Evolutionary conservation across 2,329 filamentous ascomycete genomes (phyloP).

Genomic region (Volutella citrinella): DNA sequence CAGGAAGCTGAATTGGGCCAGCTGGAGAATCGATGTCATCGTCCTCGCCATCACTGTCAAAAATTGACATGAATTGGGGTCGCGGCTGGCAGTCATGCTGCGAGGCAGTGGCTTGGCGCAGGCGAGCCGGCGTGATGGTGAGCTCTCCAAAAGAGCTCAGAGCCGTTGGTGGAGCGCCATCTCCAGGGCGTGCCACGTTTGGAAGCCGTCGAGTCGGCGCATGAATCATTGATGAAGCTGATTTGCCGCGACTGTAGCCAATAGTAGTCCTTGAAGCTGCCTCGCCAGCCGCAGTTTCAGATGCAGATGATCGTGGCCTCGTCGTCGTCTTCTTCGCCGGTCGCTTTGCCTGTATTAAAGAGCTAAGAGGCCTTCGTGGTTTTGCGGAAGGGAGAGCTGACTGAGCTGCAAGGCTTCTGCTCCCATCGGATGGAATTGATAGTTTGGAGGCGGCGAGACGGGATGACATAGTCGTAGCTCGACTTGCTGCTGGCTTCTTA

Average conservation of each 20-base stretch:
- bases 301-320: constrained; percentile 46
- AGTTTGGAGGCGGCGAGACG: constrained; percentile 54
- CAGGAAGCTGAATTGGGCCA: constrained; percentile 18
- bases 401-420: constrained; percentile 10
- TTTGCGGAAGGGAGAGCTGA: constrained; percentile 12
- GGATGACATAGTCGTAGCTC: constrained; percentile 39
- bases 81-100: constrained; percentile 29
- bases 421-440: constrained; percentile 35
- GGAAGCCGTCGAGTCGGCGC: constrained; percentile 21
- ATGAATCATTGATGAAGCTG: constrained; percentile 46
- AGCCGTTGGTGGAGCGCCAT: too few relatives aligned
- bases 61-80: constrained; percentile 57
- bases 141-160: too few relatives aligned
- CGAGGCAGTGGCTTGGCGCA: constrained; percentile 22
- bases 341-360: constrained; percentile 28
- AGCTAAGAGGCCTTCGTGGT: constrained; percentile 26
- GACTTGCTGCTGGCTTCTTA: too few relatives aligned
- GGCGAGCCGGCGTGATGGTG: constrained; percentile 47
- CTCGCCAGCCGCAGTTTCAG: constrained; percentile 59
- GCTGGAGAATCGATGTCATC: constrained; percentile 29
- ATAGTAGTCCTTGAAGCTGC: constrained; percentile 76
- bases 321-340: too few relatives aligned
- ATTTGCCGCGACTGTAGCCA: constrained; percentile 78
- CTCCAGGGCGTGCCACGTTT: too few relatives aligned
- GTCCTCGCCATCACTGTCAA: constrained; percentile 46